These are phyloP conservation scores for Sugiyamaella lignohabitans DNA, from an alignment of 805 yeast species.

Conservation along the genomic window DNA sequence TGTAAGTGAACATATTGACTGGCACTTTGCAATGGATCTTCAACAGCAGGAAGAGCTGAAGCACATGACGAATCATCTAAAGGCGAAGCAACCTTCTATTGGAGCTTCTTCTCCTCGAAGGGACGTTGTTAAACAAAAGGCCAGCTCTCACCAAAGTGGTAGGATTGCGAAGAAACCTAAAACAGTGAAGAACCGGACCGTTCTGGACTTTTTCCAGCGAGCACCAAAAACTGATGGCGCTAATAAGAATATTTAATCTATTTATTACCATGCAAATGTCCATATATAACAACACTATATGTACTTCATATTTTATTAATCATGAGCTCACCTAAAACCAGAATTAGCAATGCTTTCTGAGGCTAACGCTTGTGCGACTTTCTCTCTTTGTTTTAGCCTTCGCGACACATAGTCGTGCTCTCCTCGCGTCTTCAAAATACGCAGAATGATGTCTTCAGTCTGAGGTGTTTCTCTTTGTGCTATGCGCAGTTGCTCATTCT, in stretches of 20 bases:
- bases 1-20: slow-evolving; percentile 34
- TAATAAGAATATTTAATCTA: background rate
- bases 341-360: background rate
- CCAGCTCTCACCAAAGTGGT: background rate
- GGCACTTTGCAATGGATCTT: slow-evolving; percentile 35
- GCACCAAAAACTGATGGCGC: background rate
- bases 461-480: slow-evolving; percentile 42
- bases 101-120: background rate
- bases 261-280: background rate
- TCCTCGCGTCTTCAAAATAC: slow-evolving; percentile 63
- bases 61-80: too few relatives aligned
- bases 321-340: background rate
- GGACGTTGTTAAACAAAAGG: too few relatives aligned
- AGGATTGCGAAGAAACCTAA: slow-evolving; percentile 25
- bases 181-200: slow-evolving; percentile 47
- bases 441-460: slow-evolving; percentile 61
- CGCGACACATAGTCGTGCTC: slow-evolving; percentile 52
- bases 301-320: background rate
- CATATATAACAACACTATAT: background rate
- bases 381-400: slow-evolving; percentile 56
- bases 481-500: slow-evolving; percentile 41
- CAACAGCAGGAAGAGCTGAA: slow-evolving; percentile 11
- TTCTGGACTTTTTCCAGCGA: background rate
- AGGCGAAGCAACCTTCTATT: background rate
- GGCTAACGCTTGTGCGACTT: slow-evolving; percentile 33